A percentile compares a stretch with the other conserved stretches of the same genome.
phyloP scores from a whole-genome alignment of 1,139 yeast genomes.

The Kodamaea sp. region DNA sequence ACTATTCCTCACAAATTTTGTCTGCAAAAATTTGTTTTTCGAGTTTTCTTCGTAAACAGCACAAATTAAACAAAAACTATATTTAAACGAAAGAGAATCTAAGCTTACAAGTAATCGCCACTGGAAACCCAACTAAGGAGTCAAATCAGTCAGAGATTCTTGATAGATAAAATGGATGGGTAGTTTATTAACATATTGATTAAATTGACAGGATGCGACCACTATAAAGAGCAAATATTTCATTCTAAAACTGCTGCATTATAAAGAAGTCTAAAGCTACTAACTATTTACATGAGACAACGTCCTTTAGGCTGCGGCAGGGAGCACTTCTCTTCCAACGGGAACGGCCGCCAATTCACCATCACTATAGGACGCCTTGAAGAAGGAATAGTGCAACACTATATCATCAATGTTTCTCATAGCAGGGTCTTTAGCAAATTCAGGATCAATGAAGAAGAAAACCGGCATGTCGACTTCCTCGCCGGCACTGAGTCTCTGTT shows the following conservation, averaged over 20 bases:
- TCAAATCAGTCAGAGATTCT: too few species aligned
- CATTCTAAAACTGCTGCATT: not conserved
- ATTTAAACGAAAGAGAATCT: too few species aligned
- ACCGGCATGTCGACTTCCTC: conserved; percentile 99
- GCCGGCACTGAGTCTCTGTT: conserved; percentile 89
- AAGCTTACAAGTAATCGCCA: too few species aligned
- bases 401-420: conserved; percentile 91
- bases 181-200: too few species aligned
- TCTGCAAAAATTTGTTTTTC: too few species aligned
- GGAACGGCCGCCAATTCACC: conserved; percentile 49
- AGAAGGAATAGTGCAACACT: conserved; percentile 89
- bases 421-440: conserved; percentile 90
- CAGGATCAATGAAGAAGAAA: conserved; percentile 97
- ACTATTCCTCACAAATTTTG: too few species aligned
- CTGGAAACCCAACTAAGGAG: too few species aligned
- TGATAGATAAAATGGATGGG: too few species aligned
- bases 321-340: not conserved
- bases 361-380: conserved; percentile 59
- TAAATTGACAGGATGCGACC: too few species aligned
- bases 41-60: too few species aligned
- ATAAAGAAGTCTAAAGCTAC: not conserved
- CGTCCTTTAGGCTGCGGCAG: conserved; percentile 4
- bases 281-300: conserved; percentile 2
- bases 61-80: too few species aligned
- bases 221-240: too few species aligned